Evolutionary conservation across 176 grass and related monocot species (phyloP).

Genomic region (Triticum monococcum): DNA sequence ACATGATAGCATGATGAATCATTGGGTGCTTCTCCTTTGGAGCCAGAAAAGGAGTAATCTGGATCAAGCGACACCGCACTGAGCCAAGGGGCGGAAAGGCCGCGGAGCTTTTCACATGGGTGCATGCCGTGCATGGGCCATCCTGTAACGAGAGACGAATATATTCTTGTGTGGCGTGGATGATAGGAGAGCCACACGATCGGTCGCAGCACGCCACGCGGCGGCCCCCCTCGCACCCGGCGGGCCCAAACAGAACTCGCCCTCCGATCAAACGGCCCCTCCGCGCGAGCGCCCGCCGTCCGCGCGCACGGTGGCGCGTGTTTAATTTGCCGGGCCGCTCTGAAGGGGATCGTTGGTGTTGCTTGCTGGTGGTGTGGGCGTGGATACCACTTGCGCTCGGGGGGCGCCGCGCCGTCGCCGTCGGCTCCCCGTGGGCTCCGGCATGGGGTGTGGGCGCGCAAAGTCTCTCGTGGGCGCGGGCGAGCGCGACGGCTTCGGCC

Average conservation of each 20-base stretch:
- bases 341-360: not conserved
- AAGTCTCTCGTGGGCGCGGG: constrained; percentile 6
- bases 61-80: not conserved
- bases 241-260: no score
- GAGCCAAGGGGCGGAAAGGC: not conserved
- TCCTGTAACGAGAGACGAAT: not conserved
- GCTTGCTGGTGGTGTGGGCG: not conserved
- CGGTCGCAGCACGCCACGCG: no score
- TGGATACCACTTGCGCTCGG: not conserved
- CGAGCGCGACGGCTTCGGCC: not conserved
- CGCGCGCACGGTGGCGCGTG: no score
- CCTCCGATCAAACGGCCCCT: no score
- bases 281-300: not conserved
- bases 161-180: constrained; percentile 12
- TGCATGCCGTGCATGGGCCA: not conserved
- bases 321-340: not conserved
- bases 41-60: not conserved
- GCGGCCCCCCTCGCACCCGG: no score
- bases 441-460: constrained; percentile 25
- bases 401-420: not conserved
- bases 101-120: not conserved
- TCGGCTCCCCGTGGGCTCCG: constrained; percentile 15
- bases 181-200: not conserved
- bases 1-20: not conserved
- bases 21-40: not conserved